Evolutionary conservation across 495 filamentous ascomycete species (phyloP).

Genomic region (Penicillium dipodomyicola): DNA sequence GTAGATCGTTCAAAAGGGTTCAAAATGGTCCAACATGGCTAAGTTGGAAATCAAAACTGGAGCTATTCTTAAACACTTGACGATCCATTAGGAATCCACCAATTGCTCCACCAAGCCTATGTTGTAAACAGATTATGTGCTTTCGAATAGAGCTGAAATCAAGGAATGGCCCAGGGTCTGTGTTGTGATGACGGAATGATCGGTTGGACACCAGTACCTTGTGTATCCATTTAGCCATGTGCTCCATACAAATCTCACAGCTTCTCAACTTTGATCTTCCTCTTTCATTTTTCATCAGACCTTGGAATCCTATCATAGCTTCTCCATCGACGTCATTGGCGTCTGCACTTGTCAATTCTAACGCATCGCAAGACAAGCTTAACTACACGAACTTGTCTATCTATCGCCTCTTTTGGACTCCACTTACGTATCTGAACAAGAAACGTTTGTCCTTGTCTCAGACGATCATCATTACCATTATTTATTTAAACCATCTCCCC

Average conservation of each 20-base stretch:
- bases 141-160: constrained; percentile 1
- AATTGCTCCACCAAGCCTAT: not conserved
- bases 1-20: not conserved
- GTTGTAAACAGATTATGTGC: not conserved
- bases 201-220: not conserved
- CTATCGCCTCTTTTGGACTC: constrained; percentile 6
- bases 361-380: constrained; percentile 5
- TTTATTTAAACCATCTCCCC: constrained; percentile 17
- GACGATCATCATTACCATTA: constrained; percentile 1
- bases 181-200: constrained; percentile 12
- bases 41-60: not conserved
- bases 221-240: not conserved
- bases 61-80: not conserved
- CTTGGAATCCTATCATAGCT: constrained; percentile 11
- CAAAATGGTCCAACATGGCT: not conserved
- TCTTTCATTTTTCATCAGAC: constrained; percentile 1
- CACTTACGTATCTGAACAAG: constrained; percentile 12
- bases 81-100: not conserved
- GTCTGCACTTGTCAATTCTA: not conserved
- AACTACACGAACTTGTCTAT: constrained; percentile 5
- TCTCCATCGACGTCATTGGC: constrained; percentile 7
- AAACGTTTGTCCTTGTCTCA: not conserved
- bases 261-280: not conserved
- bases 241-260: not conserved
- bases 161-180: constrained; percentile 10